Base-by-base conservation (phyloP, 345 rosid genomes). In the Rhodamnia argentea region DNA sequence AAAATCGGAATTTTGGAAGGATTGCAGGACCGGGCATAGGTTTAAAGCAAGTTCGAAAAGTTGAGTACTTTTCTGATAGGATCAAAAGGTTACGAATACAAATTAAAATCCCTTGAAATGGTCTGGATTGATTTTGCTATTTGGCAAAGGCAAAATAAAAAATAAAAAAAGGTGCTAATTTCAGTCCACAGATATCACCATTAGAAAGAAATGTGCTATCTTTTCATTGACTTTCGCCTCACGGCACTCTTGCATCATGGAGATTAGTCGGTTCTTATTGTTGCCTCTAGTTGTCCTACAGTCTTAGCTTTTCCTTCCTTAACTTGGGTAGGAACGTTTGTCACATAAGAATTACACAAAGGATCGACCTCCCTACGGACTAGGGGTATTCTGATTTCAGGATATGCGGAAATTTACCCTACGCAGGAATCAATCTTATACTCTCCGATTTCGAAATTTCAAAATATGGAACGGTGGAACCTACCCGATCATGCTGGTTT, bases 401-500 rank as follows among this genome's bases (percentile, higher is more conserved):
- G 75, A 14, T 7, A 5, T 7, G 42, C 42, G 11, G 75, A 20
- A 62, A 29, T 62, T 29, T 62, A 5, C 75, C 22, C 5, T 29
- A 0, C 2, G 5, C 0, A 7, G 40, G 3, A 62, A 62, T 23
- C 11, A 15, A 64, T 64, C 4, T 15, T 15, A 2, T 62, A 16
- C 10, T 0, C 23, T 4, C 4, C 29, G 6, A 4, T 29, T 62
- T 7, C 2, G 20, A 62, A 29, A 15, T 1, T 29, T 62, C 29
- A 2, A 7, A 62, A 7, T 5, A 14, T 4, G 5, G 1, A 16
- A 64, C 16, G 37, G 1, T 3, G 3, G 8, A 29, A 64, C 0
- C 6, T 15, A 16, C 9, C 0, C 8, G 1, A 64, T 29, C 23
- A 29, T 64, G 0, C 20, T 2, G 16, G 4, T 64, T 64, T 16